These are phyloP conservation scores for Nymphaea colorata DNA, from an alignment of 164 flowering plant genomes.

Conservation along the genomic window DNA sequence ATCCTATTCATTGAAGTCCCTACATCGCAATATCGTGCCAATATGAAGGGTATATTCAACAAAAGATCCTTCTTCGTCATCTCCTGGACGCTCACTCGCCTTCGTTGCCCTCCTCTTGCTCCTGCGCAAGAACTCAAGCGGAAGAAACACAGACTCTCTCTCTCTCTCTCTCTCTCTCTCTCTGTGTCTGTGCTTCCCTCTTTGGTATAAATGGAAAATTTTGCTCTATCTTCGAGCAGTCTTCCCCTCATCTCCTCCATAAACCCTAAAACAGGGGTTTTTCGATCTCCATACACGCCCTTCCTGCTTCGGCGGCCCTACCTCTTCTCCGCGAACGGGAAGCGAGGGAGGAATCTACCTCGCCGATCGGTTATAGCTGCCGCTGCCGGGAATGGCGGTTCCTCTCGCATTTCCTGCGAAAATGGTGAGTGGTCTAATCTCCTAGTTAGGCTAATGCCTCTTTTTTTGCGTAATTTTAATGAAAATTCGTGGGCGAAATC, in stretches of 20 bases:
- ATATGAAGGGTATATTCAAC: too few relatives aligned
- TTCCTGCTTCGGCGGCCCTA: not conserved
- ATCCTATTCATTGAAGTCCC: too few relatives aligned
- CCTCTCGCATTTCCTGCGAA: not conserved
- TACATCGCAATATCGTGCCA: too few relatives aligned
- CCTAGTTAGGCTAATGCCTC: not conserved
- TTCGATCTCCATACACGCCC: not conserved
- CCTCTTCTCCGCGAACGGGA: not conserved
- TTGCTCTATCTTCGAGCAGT: not conserved
- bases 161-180: too few relatives aligned
- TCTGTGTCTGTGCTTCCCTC: not conserved
- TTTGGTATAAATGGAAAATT: conserved; percentile 5
- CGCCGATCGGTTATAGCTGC: not conserved
- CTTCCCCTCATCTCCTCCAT: not conserved
- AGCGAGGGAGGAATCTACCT: not conserved
- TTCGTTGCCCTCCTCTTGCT: too few relatives aligned
- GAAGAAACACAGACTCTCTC: not conserved
- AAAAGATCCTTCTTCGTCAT: too few relatives aligned
- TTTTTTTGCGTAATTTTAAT: not conserved
- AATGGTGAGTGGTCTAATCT: not conserved
- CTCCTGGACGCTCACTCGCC: too few relatives aligned
- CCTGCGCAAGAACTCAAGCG: too few relatives aligned
- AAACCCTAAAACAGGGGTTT: not conserved
- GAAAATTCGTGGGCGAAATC: not conserved
- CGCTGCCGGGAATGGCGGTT: not conserved